These are phyloP conservation scores for Aspergillus ellipticus DNA, from an alignment of 495 filamentous ascomycete genomes.

Conservation along the genomic window DNA sequence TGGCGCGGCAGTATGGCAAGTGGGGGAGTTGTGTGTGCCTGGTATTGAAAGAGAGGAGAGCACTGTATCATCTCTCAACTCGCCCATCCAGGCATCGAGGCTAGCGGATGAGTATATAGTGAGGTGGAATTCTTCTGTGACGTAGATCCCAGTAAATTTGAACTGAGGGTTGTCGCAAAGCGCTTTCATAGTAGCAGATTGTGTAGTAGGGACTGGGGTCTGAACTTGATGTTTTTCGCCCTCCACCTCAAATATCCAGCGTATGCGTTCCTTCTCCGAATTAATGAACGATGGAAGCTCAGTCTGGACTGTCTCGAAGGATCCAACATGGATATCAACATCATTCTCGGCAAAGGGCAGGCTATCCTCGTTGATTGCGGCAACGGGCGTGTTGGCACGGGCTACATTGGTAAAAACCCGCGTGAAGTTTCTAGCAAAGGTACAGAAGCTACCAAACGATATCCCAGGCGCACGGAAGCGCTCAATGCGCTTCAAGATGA, in stretches of 20 bases:
- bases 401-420: conserved; percentile 43
- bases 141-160: conserved; percentile 71
- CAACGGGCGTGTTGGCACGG: conserved; percentile 32
- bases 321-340: conserved; percentile 51
- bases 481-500: conserved; percentile 72
- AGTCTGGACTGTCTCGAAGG: conserved; percentile 56
- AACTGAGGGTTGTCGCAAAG: conserved; percentile 52
- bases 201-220: conserved; percentile 50
- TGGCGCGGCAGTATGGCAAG: conserved; percentile 75
- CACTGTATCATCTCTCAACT: conserved; percentile 61
- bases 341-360: conserved; percentile 54
- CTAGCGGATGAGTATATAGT: conserved; percentile 70
- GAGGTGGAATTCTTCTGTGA: conserved; percentile 60
- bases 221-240: conserved; percentile 61
- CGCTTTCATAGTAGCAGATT: conserved; percentile 54
- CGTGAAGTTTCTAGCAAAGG: conserved; percentile 49
- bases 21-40: conserved; percentile 93
- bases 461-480: conserved; percentile 57
- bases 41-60: conserved; percentile 85
- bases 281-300: conserved; percentile 45
- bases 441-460: conserved; percentile 42
- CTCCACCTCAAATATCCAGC: conserved; percentile 59
- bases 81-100: conserved; percentile 76
- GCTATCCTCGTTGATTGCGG: conserved; percentile 47
- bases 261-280: conserved; percentile 51